Conservation (phyloP, 768 basidiomycete genomes). For the Mycena amicta region DNA sequence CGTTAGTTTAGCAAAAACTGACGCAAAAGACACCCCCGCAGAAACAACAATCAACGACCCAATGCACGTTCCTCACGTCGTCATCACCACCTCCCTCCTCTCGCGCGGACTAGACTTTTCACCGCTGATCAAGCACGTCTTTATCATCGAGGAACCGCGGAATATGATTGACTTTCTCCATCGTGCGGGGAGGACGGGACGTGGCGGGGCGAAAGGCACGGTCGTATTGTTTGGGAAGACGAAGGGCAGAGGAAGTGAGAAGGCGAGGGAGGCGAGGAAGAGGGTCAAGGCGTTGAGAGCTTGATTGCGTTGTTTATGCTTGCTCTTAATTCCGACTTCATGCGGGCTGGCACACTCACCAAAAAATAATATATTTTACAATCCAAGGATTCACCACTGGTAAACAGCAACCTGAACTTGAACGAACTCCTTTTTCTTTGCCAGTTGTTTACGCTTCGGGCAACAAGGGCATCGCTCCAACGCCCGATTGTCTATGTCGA, state of each 20-base stretch:
- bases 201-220: slow-evolving; percentile 70
- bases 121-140: slow-evolving; percentile 75
- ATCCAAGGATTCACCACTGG: too few species aligned
- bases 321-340: too few species aligned
- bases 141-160: slow-evolving; percentile 85
- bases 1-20: slow-evolving; percentile 2
- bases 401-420: too few species aligned
- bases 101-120: slow-evolving; percentile 90
- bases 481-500: too few species aligned
- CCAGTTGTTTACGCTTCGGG: too few species aligned
- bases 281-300: slow-evolving; percentile 45
- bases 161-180: slow-evolving; percentile 93
- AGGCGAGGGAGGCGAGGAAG: slow-evolving; percentile 52
- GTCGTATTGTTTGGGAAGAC: slow-evolving; percentile 79
- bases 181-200: slow-evolving; percentile 81
- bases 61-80: slow-evolving; percentile 56
- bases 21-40: slow-evolving; percentile 7
- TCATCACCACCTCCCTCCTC: slow-evolving; percentile 89
- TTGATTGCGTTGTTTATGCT: too few species aligned
- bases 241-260: slow-evolving; percentile 62
- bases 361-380: too few species aligned
- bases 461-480: too few species aligned
- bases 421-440: too few species aligned
- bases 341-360: too few species aligned
- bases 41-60: slow-evolving; percentile 29